Evolutionary conservation across 176 grass and related monocot genomes (phyloP), one percentile per base, ranked within the genome.

Genomic region (Dendrocalamus sinicus): DNA sequence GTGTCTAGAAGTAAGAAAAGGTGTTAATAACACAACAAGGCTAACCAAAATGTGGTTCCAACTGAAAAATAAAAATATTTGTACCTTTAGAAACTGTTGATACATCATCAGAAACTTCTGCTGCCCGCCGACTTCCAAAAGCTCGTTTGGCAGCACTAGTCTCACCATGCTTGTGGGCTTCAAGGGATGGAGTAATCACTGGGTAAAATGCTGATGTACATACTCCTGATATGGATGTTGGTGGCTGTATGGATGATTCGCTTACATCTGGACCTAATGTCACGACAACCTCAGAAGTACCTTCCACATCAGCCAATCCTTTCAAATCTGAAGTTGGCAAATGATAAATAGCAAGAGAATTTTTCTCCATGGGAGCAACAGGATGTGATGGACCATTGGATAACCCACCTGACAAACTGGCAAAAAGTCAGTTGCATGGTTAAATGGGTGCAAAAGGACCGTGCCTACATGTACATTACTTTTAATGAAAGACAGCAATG

Each of bases 401-500:
- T 72, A 88, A 37, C 23, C 72, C 85, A 88, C 70, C 85, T 81
- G 85, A 75, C 48, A 48, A 81, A 83, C 87, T 92, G 88, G 52
- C 47, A 87, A 62, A 54, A 81, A 11, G 35, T 89, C 77, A 86
- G 70, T 52, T 70, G 15, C 57, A 24, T 68, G 45, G 20, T 2
- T 41, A 41, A 84, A 76, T 9, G 40, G 59, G 44, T 84, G 20
- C 26, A 86, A 14, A 72, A 39, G 19, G 24, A 62, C 24, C 26
- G 53, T 41, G 22, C 32, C 65, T 43, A 75, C 6, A 35, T 54
- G 28, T 70, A 54, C 51, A 57, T 53, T 14, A 81, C 23, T 30
- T 73, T 60, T 10, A 59, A 9, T 74, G 72, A 50, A 30, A 28
- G 24, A 11, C 3, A 70, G 22, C 65, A 20, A 63, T 50, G 41